Evolutionary conservation across 2,329 filamentous ascomycete genomes (phyloP).

Genomic region (Teratosphaeria epicoccoides): DNA sequence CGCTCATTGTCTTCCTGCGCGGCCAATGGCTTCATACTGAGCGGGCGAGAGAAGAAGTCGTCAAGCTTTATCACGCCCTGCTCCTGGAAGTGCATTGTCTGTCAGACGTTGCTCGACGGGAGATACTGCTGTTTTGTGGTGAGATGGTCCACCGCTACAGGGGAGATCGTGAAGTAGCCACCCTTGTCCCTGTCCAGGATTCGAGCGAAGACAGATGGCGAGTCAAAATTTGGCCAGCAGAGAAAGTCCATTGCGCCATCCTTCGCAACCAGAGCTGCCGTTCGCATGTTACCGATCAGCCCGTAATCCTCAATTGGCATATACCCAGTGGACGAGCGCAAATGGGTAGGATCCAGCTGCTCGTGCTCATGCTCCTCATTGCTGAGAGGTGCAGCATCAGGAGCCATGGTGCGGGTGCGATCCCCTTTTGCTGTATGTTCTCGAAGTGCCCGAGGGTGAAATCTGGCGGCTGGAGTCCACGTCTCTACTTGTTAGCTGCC

Average conservation of each 20-base stretch:
- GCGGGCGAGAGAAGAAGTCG: not conserved
- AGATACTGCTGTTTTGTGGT: not conserved
- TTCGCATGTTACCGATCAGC: not conserved
- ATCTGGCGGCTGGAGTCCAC: too few relatives aligned
- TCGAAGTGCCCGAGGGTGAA: too few relatives aligned
- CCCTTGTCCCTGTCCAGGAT: not conserved
- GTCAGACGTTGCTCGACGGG: not conserved
- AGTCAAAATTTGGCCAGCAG: slow-evolving; percentile 1
- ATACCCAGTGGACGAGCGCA: not conserved
- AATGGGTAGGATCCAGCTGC: not conserved
- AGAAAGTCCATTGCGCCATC: not conserved
- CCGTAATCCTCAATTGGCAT: slow-evolving; percentile 1
- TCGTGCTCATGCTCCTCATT: not conserved
- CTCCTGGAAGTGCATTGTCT: not conserved
- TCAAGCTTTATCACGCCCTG: not conserved
- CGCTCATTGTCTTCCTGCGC: not conserved
- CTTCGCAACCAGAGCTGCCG: not conserved
- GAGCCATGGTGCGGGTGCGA: not conserved
- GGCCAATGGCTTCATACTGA: not conserved
- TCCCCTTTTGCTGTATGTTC: not conserved
- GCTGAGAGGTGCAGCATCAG: not conserved
- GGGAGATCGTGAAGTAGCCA: not conserved
- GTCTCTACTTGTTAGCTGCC: too few relatives aligned
- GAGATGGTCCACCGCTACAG: not conserved
- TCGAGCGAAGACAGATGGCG: not conserved